A percentile compares a stretch with the other conserved stretches of the same genome.
These are phyloP conservation scores for Plasmodium cynomolgi DNA, from an alignment of 169 alveolate species.

Conservation along the genomic window DNA sequence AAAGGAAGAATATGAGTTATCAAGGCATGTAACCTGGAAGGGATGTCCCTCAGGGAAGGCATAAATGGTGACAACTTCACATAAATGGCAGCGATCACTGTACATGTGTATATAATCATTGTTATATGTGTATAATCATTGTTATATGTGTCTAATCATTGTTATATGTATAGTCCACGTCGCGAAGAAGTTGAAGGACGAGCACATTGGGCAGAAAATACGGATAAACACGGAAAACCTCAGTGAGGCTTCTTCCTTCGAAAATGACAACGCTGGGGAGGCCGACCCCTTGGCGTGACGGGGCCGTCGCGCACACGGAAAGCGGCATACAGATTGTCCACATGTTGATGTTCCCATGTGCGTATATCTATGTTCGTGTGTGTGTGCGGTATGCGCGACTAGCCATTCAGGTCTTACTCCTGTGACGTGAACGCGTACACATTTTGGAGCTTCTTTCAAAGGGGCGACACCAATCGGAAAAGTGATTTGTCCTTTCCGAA, in stretches of 20 bases:
- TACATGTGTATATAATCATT: no score
- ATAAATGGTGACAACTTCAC: no score
- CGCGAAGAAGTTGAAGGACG: slow-evolving; percentile 59
- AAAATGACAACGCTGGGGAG: slow-evolving; percentile 42
- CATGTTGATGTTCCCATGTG: background rate
- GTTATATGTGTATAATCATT: no score
- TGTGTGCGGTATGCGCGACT: background rate
- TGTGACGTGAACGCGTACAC: background rate
- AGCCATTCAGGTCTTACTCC: background rate
- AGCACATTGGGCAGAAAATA: slow-evolving; percentile 15
- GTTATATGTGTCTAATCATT: no score
- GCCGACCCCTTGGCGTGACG: slow-evolving; percentile 53
- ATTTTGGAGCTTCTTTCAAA: background rate
- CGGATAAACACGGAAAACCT: slow-evolving; percentile 14
- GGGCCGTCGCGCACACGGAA: background rate
- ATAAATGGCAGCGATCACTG: no score
- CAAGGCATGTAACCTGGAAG: no score
- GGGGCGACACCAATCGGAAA: background rate
- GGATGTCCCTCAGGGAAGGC: no score
- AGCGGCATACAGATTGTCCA: background rate
- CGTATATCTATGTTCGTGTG: background rate
- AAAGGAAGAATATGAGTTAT: no score
- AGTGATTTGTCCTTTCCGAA: background rate
- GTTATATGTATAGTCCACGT: slow-evolving; percentile 46
- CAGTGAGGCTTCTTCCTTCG: slow-evolving; percentile 49